These are phyloP conservation scores for Carex sylvatica DNA, from an alignment of 202 grass and related monocot species.

Conservation along the genomic window DNA sequence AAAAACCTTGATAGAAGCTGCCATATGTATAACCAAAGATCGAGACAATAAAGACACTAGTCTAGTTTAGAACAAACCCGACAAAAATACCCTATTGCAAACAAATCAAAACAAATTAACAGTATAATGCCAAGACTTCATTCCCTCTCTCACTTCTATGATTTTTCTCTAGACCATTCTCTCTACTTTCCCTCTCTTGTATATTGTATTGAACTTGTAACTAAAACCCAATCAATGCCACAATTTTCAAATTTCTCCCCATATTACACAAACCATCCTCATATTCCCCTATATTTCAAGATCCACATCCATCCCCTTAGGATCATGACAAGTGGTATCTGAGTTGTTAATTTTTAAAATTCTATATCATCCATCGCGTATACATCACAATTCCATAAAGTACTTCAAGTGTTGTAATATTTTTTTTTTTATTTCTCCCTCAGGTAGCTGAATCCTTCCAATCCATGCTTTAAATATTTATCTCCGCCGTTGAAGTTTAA, in stretches of 20 bases:
- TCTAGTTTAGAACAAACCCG: neutral
- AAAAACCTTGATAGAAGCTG: no score
- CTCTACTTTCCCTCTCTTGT: neutral
- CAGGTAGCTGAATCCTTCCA: no score
- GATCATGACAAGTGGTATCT: neutral
- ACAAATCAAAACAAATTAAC: neutral
- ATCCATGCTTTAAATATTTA: no score
- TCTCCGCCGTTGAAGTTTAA: no score
- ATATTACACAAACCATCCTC: neutral
- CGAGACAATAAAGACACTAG: neutral
- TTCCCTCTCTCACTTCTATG: neutral
- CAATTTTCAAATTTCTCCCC: neutral
- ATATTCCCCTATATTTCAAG: neutral
- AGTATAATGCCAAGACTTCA: neutral
- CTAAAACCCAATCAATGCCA: neutral
- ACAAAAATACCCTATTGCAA: neutral
- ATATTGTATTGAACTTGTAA: neutral
- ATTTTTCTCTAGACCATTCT: neutral
- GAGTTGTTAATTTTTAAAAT: neutral
- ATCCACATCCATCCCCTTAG: neutral
- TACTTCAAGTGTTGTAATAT: no score
- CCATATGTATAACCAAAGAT: neutral
- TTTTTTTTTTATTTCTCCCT: no score
- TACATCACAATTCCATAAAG: neutral
- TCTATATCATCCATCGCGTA: neutral